Evolutionary conservation across 257 asterid species (phyloP).

Genomic region (Solanum lycopersicoides): DNA sequence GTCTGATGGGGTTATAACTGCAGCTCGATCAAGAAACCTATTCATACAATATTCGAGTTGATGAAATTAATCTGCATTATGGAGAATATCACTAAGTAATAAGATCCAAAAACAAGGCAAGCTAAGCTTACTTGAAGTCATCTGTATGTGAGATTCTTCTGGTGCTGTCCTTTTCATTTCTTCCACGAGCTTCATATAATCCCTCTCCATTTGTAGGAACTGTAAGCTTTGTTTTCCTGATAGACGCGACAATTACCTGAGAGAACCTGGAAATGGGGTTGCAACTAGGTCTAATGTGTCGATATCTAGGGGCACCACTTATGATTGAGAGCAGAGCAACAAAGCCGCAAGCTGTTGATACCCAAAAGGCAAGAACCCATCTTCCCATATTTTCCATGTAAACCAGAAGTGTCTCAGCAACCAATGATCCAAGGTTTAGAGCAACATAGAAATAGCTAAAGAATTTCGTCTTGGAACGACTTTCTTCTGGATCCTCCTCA

Average conservation of each 20-base stretch:
- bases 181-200: slow-evolving; percentile 38
- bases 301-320: slow-evolving; percentile 42
- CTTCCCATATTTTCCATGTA: slow-evolving; percentile 55
- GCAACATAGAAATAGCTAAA: slow-evolving; percentile 77
- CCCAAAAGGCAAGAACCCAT: slow-evolving; percentile 79
- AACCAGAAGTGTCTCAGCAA: slow-evolving; percentile 64
- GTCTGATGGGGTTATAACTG: slow-evolving; percentile 43
- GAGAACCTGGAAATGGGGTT: slow-evolving; percentile 60
- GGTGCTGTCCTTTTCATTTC: slow-evolving; percentile 27
- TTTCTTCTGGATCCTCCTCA: slow-evolving; percentile 59
- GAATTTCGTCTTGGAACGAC: slow-evolving; percentile 43
- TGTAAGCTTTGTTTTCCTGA: slow-evolving; percentile 36
- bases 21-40: slow-evolving; percentile 76
- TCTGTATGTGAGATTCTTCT: slow-evolving; percentile 40
- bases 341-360: slow-evolving; percentile 65
- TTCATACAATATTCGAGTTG: background rate
- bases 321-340: slow-evolving; percentile 37
- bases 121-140: slow-evolving; percentile 51
- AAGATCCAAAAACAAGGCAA: background rate
- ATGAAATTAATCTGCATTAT: background rate
- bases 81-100: background rate
- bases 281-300: slow-evolving; percentile 49
- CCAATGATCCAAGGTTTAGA: slow-evolving; percentile 57
- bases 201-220: slow-evolving; percentile 38
- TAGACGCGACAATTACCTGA: slow-evolving; percentile 62